Conservation (phyloP, 2,329 filamentous ascomycete species). For the Cordyceps cateniannulata region DNA sequence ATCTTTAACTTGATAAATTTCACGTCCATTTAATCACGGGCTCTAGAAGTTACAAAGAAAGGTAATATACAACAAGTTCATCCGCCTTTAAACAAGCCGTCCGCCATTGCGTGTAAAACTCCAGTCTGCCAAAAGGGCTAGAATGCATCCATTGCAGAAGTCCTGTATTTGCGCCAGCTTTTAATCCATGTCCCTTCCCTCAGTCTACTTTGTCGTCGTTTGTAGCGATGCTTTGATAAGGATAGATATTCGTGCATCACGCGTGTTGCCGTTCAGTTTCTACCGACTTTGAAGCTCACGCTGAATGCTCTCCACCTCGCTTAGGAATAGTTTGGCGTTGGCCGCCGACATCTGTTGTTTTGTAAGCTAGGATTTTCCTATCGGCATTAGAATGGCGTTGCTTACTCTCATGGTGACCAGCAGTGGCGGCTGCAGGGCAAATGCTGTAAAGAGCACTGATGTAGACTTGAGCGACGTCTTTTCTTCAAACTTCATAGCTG, state of each 20-base stretch:
- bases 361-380: conserved; percentile 7
- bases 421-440: conserved; percentile 47
- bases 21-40: background rate
- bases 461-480: conserved; percentile 67
- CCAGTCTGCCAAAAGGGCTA: conserved; percentile 7
- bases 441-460: conserved; percentile 59
- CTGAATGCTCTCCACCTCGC: conserved; percentile 43
- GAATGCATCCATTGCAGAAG: background rate
- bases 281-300: conserved; percentile 40
- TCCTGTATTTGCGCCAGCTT: conserved; percentile 13
- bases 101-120: conserved; percentile 8
- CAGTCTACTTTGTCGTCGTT: background rate
- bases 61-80: conserved; percentile 12
- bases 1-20: background rate
- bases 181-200: conserved; percentile 3
- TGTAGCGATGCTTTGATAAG: background rate
- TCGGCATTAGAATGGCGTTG: conserved; percentile 2
- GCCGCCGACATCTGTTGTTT: conserved; percentile 44
- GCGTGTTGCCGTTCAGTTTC: background rate
- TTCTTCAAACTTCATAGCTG: conserved; percentile 72
- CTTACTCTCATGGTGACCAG: conserved; percentile 57
- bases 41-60: background rate
- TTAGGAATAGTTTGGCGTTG: conserved; percentile 46
- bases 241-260: background rate
- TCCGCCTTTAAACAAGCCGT: background rate